Evolutionary conservation across 2,329 filamentous ascomycete species (phyloP).

Genomic region (Apiospora arundinis): DNA sequence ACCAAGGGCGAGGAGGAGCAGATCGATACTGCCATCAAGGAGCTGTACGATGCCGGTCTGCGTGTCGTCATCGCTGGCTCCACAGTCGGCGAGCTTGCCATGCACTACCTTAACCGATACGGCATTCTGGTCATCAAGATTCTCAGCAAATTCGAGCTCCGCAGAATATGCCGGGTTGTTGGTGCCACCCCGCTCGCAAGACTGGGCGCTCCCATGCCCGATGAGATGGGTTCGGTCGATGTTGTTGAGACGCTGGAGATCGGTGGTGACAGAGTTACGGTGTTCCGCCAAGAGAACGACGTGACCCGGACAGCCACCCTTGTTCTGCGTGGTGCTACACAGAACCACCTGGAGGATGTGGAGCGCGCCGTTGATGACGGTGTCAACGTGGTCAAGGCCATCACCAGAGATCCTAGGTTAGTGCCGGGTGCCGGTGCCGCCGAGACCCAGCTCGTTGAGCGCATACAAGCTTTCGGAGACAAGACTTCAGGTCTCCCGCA

Average conservation of each 20-base stretch:
- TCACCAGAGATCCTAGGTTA: conserved; percentile 89
- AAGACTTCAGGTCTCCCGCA: conserved; percentile 92
- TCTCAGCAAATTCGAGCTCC: conserved; percentile 96
- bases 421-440: conserved; percentile 94
- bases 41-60: conserved; percentile 91
- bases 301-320: conserved; percentile 91
- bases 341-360: conserved; percentile 97
- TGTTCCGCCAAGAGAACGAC: conserved; percentile 96
- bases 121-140: conserved; percentile 97
- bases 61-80: conserved; percentile 91
- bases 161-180: conserved; percentile 92
- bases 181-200: conserved; percentile 96
- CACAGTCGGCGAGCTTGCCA: conserved; percentile 91
- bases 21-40: conserved; percentile 90
- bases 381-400: conserved; percentile 98
- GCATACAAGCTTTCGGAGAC: conserved; percentile 88
- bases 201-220: conserved; percentile 97
- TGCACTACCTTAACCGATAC: conserved; percentile 98
- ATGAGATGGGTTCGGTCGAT: conserved; percentile 96
- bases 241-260: conserved; percentile 97
- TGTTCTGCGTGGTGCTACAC: conserved; percentile 91
- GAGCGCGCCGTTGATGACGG: conserved; percentile 97
- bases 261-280: conserved; percentile 95
- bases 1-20: conserved; percentile 95
- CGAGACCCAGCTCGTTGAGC: conserved; percentile 91